A percentile compares a stretch with the other conserved stretches of the same genome.
Conservation (phyloP, 2,329 filamentous ascomycete species). For the Zarea fungicola region DNA sequence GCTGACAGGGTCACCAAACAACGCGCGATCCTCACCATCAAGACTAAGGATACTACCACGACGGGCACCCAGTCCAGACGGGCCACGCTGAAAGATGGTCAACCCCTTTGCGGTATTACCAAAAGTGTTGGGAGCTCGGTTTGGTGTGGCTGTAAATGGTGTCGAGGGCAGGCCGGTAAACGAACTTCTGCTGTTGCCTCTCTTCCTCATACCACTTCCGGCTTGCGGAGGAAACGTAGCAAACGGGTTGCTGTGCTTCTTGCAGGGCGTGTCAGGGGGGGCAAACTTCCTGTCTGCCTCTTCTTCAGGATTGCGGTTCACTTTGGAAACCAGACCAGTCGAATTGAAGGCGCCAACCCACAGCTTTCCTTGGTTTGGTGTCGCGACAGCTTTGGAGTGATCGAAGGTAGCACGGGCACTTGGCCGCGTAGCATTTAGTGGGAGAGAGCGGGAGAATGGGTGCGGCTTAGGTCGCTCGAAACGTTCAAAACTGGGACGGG, state of each 20-base stretch:
- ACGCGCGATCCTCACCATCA: slow-evolving; percentile 67
- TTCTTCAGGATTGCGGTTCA: slow-evolving; percentile 77
- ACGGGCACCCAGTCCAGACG: slow-evolving; percentile 38
- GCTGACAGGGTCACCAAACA: slow-evolving; percentile 29
- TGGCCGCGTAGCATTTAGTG: slow-evolving; percentile 34
- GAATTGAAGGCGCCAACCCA: slow-evolving; percentile 85
- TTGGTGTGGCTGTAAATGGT: slow-evolving; percentile 63
- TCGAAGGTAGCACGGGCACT: slow-evolving; percentile 26
- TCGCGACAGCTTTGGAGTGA: slow-evolving; percentile 24
- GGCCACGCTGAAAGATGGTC: slow-evolving; percentile 60
- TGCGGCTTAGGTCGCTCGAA: slow-evolving; percentile 26
- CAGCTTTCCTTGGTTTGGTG: slow-evolving; percentile 51
- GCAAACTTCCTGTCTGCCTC: slow-evolving; percentile 53
- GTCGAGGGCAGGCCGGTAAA: slow-evolving; percentile 72
- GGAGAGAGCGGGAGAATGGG: slow-evolving; percentile 34
- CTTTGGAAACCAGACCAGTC: slow-evolving; percentile 90
- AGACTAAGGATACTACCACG: slow-evolving; percentile 72
- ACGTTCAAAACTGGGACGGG: slow-evolving; percentile 21
- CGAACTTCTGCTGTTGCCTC: slow-evolving; percentile 59
- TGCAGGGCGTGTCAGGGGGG: slow-evolving; percentile 95
- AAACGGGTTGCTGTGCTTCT: slow-evolving; percentile 70
- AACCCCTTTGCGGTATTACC: slow-evolving; percentile 55
- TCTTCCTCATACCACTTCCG: slow-evolving; percentile 58
- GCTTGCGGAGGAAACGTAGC: slow-evolving; percentile 57
- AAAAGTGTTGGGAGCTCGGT: slow-evolving; percentile 41